Base-by-base conservation (phyloP, 306 rosid species). In the Dalbergia oliveri region DNA sequence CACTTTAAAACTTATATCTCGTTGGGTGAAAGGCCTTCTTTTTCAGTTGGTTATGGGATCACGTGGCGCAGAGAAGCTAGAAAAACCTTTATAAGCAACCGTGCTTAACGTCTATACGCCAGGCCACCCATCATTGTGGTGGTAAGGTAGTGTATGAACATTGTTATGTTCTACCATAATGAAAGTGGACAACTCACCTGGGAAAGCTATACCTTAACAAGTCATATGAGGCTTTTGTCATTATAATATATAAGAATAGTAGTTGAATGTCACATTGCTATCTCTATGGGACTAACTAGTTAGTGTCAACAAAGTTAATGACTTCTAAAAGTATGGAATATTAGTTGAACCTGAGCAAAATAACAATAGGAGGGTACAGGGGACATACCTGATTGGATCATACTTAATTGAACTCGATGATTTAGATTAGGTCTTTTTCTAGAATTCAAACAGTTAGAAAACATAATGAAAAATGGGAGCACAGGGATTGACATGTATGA, bases 31-130 rank as follows among this genome's bases (percentile, higher is more conserved):
- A 2, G 9, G 10, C 47, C 6, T 7, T 43, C 3, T 7, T 43
- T 7, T 43, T 43, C 47, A 43, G 8, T 43, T 43, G 47, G 47
- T 43, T 43, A 7, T 43, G 2, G 47, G 47, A 43, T 72, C 33
- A 54, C 33, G 33, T 33, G 47, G 15, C 1, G 39, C 64, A 35
- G 81, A 51, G 16, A 15, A 21, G 39, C n/a, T 4, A 69, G 31
- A 26, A 54, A 62, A 62, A 56, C 6, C 51, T 77, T 83, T 66
- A 83, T 83, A 79, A 73, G 84, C 69, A 73, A 63, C 68, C 58
- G 78, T 68, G 84, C 81, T 68, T 84, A 69, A 79, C 84, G 74
- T 14, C 70, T 39, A 63, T 65, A 53, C 18, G 66, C 74, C 50
- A 80, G n/a, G 54, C 41, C 10, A 83, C 72, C 23, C 54, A 49